Base-by-base conservation (phyloP, 2,329 filamentous ascomycete species). In the Fusarium sp. region DNA sequence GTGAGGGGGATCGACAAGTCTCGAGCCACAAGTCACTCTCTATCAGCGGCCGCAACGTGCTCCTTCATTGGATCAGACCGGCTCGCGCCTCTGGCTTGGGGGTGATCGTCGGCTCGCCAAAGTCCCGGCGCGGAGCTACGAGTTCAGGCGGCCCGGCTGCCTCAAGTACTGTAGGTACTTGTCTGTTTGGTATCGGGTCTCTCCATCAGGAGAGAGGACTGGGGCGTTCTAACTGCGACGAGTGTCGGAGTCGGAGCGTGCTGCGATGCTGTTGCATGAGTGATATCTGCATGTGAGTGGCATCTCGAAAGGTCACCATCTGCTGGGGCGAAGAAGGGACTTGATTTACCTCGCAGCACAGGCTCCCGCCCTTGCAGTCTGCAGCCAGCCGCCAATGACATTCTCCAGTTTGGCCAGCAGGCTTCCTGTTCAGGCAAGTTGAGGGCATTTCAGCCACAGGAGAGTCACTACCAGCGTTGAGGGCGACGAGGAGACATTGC, bases 11-110 rank as follows among this genome's bases (percentile, higher is more conserved):
- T 78, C 72, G 74, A 62, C 73, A 64, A 70, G 62, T 66, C 56
- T 67, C 65, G 76, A 77, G 76, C 77, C 75, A 78, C 72, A 79
- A 72, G 73, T 75, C 72, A 72, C 70, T 73, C 46, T 64, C 58
- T 64, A 75, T 72, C 73, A 69, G 70, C 57, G 46, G 57, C 64
- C 36, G 38, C 56, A 61, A 57, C 58, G 42, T 46, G 67, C 58
- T 20, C 63, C 62, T 62, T 69, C 60, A 66, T 69, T 76, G 66
- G 71, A 20, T 62, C 36, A 66, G 49, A 46, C 58, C 22, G 42
- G 60, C 58, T 55, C 49, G 57, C 51, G 46, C 36, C 55, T 53
- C 14, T 61, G 53, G 59, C 44, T 49, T 69, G 40, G 49, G 35
- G 31, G 46, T 20, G 36, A 56, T 63, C 61, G 49, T 62, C 60